Evolutionary conservation across 2,329 filamentous ascomycete genomes (phyloP).

Genomic region (Trichoderma atrobrunneum): DNA sequence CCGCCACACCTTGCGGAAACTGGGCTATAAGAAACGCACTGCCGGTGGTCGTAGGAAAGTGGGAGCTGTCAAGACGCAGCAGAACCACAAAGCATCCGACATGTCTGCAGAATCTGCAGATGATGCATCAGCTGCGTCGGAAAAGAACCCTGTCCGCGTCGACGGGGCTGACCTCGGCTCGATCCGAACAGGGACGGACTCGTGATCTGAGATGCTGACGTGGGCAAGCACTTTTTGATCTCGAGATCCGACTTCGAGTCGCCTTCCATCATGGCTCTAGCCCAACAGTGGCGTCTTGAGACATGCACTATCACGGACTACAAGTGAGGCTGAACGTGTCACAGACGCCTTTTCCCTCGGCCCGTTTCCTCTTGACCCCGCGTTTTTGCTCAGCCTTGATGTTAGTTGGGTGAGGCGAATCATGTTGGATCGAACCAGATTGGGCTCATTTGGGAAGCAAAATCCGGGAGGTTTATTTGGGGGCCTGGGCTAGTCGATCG

Average conservation of each 20-base stretch:
- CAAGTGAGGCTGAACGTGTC: neutral
- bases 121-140: neutral
- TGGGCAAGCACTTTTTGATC: neutral
- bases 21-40: neutral
- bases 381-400: neutral
- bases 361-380: neutral
- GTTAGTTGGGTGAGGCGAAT: neutral
- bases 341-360: neutral
- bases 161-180: neutral
- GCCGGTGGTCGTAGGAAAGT: neutral
- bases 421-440: neutral
- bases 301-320: neutral
- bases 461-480: neutral
- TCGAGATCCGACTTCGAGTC: neutral
- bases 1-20: constrained; percentile 4
- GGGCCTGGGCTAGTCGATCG: neutral
- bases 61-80: neutral
- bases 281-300: neutral
- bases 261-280: neutral
- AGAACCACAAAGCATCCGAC: neutral
- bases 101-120: neutral
- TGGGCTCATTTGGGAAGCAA: neutral
- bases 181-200: neutral
- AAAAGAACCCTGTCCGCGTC: neutral
- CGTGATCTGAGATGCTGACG: neutral